A percentile compares a stretch with the other conserved stretches of the same genome.
phyloP scores from a whole-genome alignment of 2,329 filamentous ascomycete species.

The Phyllosticta capitalensis region DNA sequence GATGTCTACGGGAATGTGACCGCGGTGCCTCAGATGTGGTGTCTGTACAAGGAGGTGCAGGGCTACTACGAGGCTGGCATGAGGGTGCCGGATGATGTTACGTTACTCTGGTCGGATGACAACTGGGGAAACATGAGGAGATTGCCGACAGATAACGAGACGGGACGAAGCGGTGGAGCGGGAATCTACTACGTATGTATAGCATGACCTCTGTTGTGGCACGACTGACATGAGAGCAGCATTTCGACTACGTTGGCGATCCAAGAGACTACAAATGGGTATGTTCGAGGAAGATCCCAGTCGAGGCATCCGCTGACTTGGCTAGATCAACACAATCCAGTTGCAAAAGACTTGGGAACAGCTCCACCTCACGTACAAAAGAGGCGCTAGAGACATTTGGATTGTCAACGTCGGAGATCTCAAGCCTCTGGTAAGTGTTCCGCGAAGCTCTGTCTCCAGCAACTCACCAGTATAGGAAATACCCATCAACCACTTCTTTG shows the following conservation, averaged over 20 bases:
- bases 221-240: conserved; percentile 33
- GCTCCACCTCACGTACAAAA: conserved; percentile 52
- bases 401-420: conserved; percentile 59
- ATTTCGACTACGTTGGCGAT: conserved; percentile 54
- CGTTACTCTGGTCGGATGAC: conserved; percentile 59
- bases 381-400: conserved; percentile 53
- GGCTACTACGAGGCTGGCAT: conserved; percentile 58
- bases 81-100: conserved; percentile 54
- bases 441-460: background rate
- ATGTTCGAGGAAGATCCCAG: background rate
- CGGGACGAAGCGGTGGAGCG: conserved; percentile 49
- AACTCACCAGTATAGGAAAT: conserved; percentile 37
- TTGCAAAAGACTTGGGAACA: conserved; percentile 57
- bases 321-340: conserved; percentile 53
- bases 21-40: conserved; percentile 59
- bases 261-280: conserved; percentile 46
- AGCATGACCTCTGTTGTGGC: background rate
- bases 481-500: conserved; percentile 57
- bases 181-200: conserved; percentile 50
- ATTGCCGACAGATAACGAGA: conserved; percentile 52
- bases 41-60: conserved; percentile 65
- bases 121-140: conserved; percentile 59
- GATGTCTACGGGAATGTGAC: conserved; percentile 45
- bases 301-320: conserved; percentile 19
- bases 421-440: conserved; percentile 42